Percentiles rank a stretch among this genome's conserved stretches.
These are phyloP conservation scores for Quercus phellos DNA, from an alignment of 331 rosid genomes.

Conservation along the genomic window DNA sequence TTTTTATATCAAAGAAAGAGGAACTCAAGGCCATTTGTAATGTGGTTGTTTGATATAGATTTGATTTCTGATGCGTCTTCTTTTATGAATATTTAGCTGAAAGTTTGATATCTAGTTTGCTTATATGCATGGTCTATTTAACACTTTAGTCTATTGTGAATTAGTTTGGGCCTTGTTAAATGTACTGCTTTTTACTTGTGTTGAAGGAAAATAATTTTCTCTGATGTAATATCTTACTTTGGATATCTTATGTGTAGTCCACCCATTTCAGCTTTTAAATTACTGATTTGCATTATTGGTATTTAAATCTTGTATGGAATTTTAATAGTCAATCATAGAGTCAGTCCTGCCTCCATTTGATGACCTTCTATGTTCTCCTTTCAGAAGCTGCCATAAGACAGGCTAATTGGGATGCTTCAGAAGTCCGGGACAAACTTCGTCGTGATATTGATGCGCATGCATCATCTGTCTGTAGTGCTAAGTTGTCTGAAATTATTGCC, in stretches of 20 bases:
- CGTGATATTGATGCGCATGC: constrained; percentile 70
- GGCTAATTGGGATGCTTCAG: constrained; percentile 69
- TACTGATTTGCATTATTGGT: neutral
- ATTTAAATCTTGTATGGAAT: neutral
- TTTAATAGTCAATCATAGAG: neutral
- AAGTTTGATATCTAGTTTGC: neutral
- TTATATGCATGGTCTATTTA: neutral
- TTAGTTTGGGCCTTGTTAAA: neutral
- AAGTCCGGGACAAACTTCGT: constrained; percentile 55
- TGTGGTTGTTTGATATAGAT: neutral
- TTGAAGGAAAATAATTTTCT: neutral
- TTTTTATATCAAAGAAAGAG: too few relatives aligned
- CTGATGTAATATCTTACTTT: neutral
- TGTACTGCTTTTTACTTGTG: neutral
- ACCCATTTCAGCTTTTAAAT: neutral
- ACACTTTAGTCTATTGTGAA: neutral
- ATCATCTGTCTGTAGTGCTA: constrained; percentile 46
- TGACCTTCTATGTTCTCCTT: constrained; percentile 11
- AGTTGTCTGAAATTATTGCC: constrained; percentile 44
- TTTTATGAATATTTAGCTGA: neutral
- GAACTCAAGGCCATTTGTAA: too few relatives aligned
- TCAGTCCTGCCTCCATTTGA: neutral
- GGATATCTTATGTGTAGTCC: neutral
- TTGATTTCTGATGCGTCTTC: neutral
- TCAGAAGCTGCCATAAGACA: constrained; percentile 61